Evolutionary conservation across 768 basidiomycete genomes (phyloP), one percentile per base, ranked within the genome.

Genomic region (Pholiota molesta): DNA sequence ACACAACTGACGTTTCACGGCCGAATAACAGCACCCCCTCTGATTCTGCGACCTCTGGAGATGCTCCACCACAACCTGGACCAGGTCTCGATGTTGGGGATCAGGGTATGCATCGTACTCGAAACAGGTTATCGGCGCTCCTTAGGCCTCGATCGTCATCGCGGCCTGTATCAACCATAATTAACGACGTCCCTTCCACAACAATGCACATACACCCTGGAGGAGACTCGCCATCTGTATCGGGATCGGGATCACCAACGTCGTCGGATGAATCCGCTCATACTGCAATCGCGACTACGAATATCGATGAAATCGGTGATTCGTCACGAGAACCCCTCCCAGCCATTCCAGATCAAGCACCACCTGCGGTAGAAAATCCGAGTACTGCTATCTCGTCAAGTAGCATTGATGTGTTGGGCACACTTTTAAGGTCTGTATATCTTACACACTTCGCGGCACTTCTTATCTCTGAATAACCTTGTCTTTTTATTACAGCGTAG

Each of bases 331-430:
- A 57, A 26, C 40, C 60, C 3, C 17, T 55, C 35, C 31, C 42
- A 23, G 17, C 37, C 29, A 23, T 23, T 2, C 51, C 53, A 17
- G 49, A 52, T 17, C 47, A 40, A 4, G 5, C 54, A 40, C n/a
- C 59, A 23, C 51, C 63, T 23, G 49, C 55, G 5, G 56, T 10
- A 19, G 69, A 65, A 39, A 65, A 63, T 57, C 69, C 67, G 26
- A 37, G 73, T 55, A 68, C 78, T 14, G 65, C 80, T 26, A 76
- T 87, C 61, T 91, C 90, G 0, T 86, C 87, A 0, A 89, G 86
- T 35, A 92, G 91, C 70, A 90, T 93, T 47, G 91, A 93, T 67
- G 90, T 94, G 11, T 76, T 94, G 29, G 92, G 91, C 23, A 92
- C 91, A n/a, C 73, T 94, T 16, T 78, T 94, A 33, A 93, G 91